These are phyloP conservation scores for Phylloporus arenicola DNA, from an alignment of 768 basidiomycete species.

Conservation along the genomic window DNA sequence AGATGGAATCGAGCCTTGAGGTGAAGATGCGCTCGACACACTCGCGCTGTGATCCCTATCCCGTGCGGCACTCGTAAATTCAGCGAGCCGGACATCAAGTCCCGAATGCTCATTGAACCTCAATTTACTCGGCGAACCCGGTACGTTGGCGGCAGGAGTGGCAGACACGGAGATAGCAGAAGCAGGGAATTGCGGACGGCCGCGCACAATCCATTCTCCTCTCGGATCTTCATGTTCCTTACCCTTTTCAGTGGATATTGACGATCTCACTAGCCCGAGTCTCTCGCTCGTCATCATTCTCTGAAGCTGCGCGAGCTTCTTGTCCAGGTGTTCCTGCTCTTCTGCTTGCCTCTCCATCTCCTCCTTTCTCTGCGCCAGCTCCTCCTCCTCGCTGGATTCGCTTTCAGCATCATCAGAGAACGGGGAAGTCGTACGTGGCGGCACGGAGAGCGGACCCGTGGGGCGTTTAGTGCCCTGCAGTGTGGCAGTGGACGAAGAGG, in stretches of 20 bases:
- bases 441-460: constrained; percentile 15
- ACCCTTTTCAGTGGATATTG: constrained; percentile 32
- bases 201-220: constrained; percentile 35
- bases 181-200: constrained; percentile 32
- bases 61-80: constrained; percentile 28
- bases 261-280: constrained; percentile 57
- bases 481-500: constrained; percentile 69
- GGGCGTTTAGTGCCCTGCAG: constrained; percentile 45
- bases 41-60: constrained; percentile 62
- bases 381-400: constrained; percentile 59
- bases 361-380: constrained; percentile 46
- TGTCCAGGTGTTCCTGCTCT: constrained; percentile 60
- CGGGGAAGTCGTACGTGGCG: constrained; percentile 44
- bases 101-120: constrained; percentile 14
- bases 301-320: constrained; percentile 64
- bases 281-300: constrained; percentile 69
- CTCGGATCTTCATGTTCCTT: constrained; percentile 25
- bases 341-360: constrained; percentile 64
- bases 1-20: constrained; percentile 73
- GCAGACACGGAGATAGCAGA: constrained; percentile 6
- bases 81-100: constrained; percentile 35
- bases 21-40: constrained; percentile 68
- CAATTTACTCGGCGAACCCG: constrained; percentile 29
- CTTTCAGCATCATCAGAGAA: constrained; percentile 47
- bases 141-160: constrained; percentile 7